Evolutionary conservation across 805 yeast genomes (phyloP), one percentile per base, ranked within the genome.

Genomic region (Lipomyces spencermartinsiae): DNA sequence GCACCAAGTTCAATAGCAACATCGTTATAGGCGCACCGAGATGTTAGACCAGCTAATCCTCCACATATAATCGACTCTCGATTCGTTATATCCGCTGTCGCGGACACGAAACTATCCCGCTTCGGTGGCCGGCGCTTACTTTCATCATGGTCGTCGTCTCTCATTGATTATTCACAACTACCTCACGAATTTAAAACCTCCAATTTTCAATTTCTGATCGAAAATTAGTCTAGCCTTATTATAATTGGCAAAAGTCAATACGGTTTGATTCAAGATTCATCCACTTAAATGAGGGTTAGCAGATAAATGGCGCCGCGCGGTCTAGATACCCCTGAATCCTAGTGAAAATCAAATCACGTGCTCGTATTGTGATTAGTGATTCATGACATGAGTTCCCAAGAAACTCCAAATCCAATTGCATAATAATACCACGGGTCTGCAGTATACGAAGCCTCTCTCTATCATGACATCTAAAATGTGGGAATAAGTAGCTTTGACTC

Each of bases 51-150:
- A 0, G 95, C 87, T 0, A 84, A 71, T 0, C 91, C 87, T 0
- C 97, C 97, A 0, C 94, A 91, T 0, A 87, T 54, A 7, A 87
- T 75, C 4, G 94, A 86, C 71, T 86, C 85, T 6, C 72, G 62
- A 0, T 87, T 76, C 2, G 88, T 78, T 3, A 88, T 85, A 25
- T 84, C 80, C 8, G 87, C 83, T 10, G 89, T 89, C 69, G 82
- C 80, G 49, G 80, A 75, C 56, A 85, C 78, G 46, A 31, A 29
- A 29, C 39, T 25, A 16, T 43, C 49, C 34, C 34, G 56, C 56
- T 53, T 53, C 34, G 56, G 22, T 14, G 56, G 22, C 34, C 31
- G 16, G 7, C 9, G n/a, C 16, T 14, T 16, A 25, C 22, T 31
- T 5, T 53, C 56, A n/a, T 43, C 22, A 16, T 43, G 49, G 22